Percentiles rank a stretch among this genome's conserved stretches.
These are phyloP conservation scores for Ambrosiella cleistominuta DNA, from an alignment of 2,329 filamentous ascomycete genomes.

Conservation along the genomic window DNA sequence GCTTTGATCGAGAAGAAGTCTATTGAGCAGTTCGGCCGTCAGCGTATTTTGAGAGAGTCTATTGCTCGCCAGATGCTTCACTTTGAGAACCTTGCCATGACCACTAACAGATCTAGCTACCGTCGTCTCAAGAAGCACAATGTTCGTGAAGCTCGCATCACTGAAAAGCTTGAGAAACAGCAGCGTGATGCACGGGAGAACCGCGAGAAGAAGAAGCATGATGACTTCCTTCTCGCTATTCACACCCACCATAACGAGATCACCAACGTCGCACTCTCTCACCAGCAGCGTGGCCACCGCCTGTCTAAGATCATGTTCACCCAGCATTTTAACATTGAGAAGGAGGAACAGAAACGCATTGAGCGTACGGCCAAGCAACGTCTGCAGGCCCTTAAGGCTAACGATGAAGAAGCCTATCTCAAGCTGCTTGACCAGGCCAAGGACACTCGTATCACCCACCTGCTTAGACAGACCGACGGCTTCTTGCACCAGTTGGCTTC, in stretches of 20 bases:
- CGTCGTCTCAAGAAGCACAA: slow-evolving; percentile 95
- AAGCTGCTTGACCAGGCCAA: slow-evolving; percentile 96
- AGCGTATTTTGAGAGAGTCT: slow-evolving; percentile 68
- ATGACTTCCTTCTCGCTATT: slow-evolving; percentile 77
- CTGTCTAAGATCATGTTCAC: slow-evolving; percentile 74
- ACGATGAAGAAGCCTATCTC: slow-evolving; percentile 97
- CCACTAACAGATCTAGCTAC: slow-evolving; percentile 78
- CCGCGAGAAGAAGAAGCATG: slow-evolving; percentile 94
- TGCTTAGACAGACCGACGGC: slow-evolving; percentile 90
- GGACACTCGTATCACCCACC: slow-evolving; percentile 95
- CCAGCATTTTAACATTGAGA: slow-evolving; percentile 92
- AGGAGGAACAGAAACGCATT: slow-evolving; percentile 96
- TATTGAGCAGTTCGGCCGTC: slow-evolving; percentile 71
- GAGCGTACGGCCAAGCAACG: slow-evolving; percentile 97
- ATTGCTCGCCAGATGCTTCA: slow-evolving; percentile 86
- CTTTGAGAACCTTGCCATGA: slow-evolving; percentile 93
- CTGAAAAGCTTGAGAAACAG: slow-evolving; percentile 97
- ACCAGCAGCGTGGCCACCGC: slow-evolving; percentile 64
- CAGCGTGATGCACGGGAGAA: slow-evolving; percentile 91
- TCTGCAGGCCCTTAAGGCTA: slow-evolving; percentile 95
- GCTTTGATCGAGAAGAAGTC: slow-evolving; percentile 93
- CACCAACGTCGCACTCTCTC: slow-evolving; percentile 44
- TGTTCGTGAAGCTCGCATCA: slow-evolving; percentile 84
- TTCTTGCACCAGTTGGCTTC: slow-evolving; percentile 92
- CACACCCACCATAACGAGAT: slow-evolving; percentile 68